A percentile compares a stretch with the other conserved stretches of the same genome.
These are phyloP conservation scores for Blepharisma stoltei DNA, from an alignment of 73 alveolate species.

Conservation along the genomic window DNA sequence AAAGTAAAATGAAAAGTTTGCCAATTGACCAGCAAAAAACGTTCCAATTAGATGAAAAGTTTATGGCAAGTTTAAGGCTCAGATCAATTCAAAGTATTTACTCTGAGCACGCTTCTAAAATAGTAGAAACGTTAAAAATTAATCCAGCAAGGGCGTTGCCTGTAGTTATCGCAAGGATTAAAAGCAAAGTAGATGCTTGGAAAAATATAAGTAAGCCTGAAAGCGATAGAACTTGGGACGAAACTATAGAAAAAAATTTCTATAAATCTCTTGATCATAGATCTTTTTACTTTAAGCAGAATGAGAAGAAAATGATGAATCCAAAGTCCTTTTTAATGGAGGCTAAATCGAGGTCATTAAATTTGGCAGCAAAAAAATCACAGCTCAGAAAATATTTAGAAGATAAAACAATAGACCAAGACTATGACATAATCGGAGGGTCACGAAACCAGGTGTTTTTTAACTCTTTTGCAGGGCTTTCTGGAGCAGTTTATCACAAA, in stretches of 20 bases:
- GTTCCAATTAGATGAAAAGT: neutral
- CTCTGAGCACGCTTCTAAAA: constrained; percentile 35
- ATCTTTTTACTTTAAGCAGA: constrained; percentile 52
- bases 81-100: constrained; percentile 19
- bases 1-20: neutral
- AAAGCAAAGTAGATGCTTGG: constrained; percentile 37
- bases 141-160: constrained; percentile 41
- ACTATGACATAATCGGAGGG: constrained; percentile 9
- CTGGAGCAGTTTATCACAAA: neutral
- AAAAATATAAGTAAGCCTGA: constrained; percentile 32
- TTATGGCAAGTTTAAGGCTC: neutral
- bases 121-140: constrained; percentile 35
- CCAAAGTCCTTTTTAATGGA: constrained; percentile 6
- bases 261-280: constrained; percentile 56
- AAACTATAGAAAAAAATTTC: constrained; percentile 43
- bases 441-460: constrained; percentile 8
- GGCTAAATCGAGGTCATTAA: constrained; percentile 9
- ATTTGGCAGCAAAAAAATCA: neutral
- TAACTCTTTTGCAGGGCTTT: constrained; percentile 24
- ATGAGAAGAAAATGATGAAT: constrained; percentile 32
- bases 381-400: neutral
- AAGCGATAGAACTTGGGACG: constrained; percentile 48
- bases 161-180: constrained; percentile 40
- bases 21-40: neutral
- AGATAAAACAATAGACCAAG: neutral